A percentile compares a stretch with the other conserved stretches of the same genome.
These are phyloP conservation scores for Sisymbrium irio DNA, from an alignment of 345 rosid species.

Conservation along the genomic window DNA sequence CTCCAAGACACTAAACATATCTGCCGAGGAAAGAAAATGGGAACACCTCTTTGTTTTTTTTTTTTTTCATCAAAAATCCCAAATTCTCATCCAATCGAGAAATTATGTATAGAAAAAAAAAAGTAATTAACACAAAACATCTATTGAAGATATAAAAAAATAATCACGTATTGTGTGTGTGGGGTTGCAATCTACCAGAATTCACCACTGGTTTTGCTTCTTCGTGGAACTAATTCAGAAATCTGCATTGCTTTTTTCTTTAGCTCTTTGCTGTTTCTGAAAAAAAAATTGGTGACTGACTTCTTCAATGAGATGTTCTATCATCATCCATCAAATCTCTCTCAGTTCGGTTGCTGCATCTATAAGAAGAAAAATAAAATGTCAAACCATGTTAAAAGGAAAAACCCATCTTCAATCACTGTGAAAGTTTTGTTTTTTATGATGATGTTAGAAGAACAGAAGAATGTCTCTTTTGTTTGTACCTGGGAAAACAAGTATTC, in stretches of 20 bases:
- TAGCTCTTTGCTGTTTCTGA: constrained; percentile 19
- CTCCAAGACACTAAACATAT: constrained; percentile 24
- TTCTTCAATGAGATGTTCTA: constrained; percentile 26
- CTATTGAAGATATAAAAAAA: constrained; percentile 13
- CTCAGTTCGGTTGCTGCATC: constrained; percentile 39
- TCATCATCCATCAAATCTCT: constrained; percentile 25
- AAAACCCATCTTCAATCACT: neutral
- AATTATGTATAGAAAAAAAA: constrained; percentile 17
- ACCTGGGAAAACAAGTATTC: constrained; percentile 58
- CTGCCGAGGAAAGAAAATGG: constrained; percentile 13
- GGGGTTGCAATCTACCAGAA: constrained; percentile 18
- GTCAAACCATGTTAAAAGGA: neutral
- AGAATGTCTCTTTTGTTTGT: neutral
- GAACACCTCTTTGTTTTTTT: neutral
- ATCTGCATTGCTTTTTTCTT: neutral
- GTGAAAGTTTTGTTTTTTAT: neutral
- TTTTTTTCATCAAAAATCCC: constrained; percentile 8
- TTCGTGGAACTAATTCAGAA: constrained; percentile 31
- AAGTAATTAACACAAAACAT: neutral
- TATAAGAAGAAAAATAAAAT: constrained; percentile 1
- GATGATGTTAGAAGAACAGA: neutral
- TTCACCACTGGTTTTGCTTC: constrained; percentile 2
- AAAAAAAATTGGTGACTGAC: constrained; percentile 6
- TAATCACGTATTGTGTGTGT: constrained; percentile 19
- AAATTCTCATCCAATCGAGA: constrained; percentile 10